phyloP scores from a whole-genome alignment of 75 land plant genomes.

The Pinus taeda region DNA sequence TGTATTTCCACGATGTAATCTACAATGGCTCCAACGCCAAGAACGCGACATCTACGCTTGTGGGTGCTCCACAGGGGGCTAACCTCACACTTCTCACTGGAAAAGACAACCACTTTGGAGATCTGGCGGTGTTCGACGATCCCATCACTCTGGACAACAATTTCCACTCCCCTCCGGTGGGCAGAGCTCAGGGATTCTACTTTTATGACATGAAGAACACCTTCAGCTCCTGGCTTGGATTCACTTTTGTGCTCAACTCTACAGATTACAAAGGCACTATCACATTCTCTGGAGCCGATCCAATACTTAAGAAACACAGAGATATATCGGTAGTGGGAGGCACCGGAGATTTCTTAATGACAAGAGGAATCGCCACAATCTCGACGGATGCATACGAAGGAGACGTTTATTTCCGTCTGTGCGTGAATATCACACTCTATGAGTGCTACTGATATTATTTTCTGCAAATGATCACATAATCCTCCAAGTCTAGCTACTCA shows the following conservation, averaged over 20 bases:
- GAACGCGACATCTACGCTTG: conserved; percentile 44
- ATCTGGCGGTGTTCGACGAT: conserved; percentile 49
- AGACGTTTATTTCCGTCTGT: conserved; percentile 38
- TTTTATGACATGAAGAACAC: conserved; percentile 26
- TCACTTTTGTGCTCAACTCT: conserved; percentile 40
- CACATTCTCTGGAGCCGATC: conserved; percentile 45
- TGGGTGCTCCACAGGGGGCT: conserved; percentile 24
- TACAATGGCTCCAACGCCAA: conserved; percentile 34
- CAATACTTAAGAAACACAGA: conserved; percentile 34
- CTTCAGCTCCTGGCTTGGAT: conserved; percentile 43
- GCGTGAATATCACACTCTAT: conserved; percentile 34
- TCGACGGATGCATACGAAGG: conserved; percentile 47
- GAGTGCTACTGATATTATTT: conserved; percentile 27
- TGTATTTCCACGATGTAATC: conserved; percentile 50
- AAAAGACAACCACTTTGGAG: conserved; percentile 34
- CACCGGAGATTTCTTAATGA: conserved; percentile 56
- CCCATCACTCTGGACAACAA: conserved; percentile 49
- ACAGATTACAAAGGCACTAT: conserved; percentile 36
- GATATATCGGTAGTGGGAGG: conserved; percentile 50
- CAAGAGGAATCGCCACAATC: conserved; percentile 49
- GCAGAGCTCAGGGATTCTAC: conserved; percentile 54
- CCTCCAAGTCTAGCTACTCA: no score
- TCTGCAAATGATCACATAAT: no score
- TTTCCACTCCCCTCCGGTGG: conserved; percentile 34
- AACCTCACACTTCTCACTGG: conserved; percentile 28